phyloP scores from a whole-genome alignment of 192 early-diverging fungal species.

The Coemansia brasiliensis region DNA sequence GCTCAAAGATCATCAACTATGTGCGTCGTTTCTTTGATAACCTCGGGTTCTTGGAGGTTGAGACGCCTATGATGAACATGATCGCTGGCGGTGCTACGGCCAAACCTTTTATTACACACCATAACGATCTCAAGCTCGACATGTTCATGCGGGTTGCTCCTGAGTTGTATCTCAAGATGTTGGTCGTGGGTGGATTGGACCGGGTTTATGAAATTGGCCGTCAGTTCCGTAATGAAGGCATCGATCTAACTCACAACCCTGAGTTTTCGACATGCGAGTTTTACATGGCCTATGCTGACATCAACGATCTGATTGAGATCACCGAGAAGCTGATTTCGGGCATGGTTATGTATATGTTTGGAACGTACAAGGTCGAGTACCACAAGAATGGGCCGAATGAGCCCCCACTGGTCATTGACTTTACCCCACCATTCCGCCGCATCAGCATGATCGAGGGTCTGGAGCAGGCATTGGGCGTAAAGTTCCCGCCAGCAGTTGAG shows the following conservation, averaged over 20 bases:
- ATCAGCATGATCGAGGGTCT: conserved; percentile 91
- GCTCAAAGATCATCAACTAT: conserved; percentile 95
- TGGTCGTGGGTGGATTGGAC: conserved; percentile 97
- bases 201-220: conserved; percentile 99
- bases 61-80: conserved; percentile 99
- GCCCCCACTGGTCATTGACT: conserved; percentile 83
- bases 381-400: conserved; percentile 88
- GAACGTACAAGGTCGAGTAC: conserved; percentile 88
- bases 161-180: conserved; percentile 96
- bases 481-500: conserved; percentile 84
- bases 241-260: conserved; percentile 99
- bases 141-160: conserved; percentile 99
- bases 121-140: conserved; percentile 99
- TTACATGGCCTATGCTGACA: conserved; percentile 99
- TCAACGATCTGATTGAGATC: conserved; percentile 94
- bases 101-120: conserved; percentile 98
- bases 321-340: conserved; percentile 85
- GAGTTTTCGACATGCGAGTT: conserved; percentile 99
- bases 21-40: conserved; percentile 93
- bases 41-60: conserved; percentile 96
- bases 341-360: conserved; percentile 93
- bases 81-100: conserved; percentile 98
- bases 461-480: conserved; percentile 86
- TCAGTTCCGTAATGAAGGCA: conserved; percentile 98
- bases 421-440: conserved; percentile 93